These are phyloP conservation scores for Penicillium taxi DNA, from an alignment of 495 filamentous ascomycete genomes.

Conservation along the genomic window DNA sequence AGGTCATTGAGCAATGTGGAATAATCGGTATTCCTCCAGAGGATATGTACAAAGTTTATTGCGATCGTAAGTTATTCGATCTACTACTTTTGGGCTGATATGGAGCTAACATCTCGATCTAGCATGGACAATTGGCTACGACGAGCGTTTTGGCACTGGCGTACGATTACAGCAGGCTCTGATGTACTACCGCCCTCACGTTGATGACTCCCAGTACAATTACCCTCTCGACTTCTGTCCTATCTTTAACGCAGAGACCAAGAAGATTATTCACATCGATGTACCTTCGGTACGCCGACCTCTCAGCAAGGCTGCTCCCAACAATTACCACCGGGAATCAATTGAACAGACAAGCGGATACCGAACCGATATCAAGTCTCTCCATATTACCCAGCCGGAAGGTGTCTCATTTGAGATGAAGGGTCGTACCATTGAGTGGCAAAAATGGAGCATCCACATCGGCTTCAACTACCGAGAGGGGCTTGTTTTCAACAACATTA, in stretches of 20 bases:
- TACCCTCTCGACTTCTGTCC: conserved; percentile 93
- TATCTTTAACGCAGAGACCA: conserved; percentile 78
- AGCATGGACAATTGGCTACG: conserved; percentile 96
- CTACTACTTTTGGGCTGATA: background rate
- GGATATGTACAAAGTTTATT: conserved; percentile 91
- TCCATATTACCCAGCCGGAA: conserved; percentile 90
- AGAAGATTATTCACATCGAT: conserved; percentile 82
- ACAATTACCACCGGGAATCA: conserved; percentile 72
- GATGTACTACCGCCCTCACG: conserved; percentile 88
- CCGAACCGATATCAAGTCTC: conserved; percentile 77
- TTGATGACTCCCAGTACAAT: conserved; percentile 85
- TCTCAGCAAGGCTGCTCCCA: conserved; percentile 61
- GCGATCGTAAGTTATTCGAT: conserved; percentile 56
- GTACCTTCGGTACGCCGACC: conserved; percentile 73
- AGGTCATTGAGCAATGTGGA: conserved; percentile 87
- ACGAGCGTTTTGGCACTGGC: conserved; percentile 77
- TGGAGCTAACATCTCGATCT: background rate
- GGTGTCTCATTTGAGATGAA: conserved; percentile 85
- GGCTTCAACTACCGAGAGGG: conserved; percentile 72
- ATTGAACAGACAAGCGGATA: conserved; percentile 71
- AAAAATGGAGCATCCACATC: conserved; percentile 91
- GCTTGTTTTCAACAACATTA: conserved; percentile 80
- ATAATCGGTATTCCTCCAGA: conserved; percentile 77
- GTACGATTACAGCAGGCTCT: conserved; percentile 84
- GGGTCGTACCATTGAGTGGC: conserved; percentile 76